Percentiles rank a stretch among this genome's conserved stretches.
Conservation (phyloP, 2,329 filamentous ascomycete species). For the Colletotrichum sp. region DNA sequence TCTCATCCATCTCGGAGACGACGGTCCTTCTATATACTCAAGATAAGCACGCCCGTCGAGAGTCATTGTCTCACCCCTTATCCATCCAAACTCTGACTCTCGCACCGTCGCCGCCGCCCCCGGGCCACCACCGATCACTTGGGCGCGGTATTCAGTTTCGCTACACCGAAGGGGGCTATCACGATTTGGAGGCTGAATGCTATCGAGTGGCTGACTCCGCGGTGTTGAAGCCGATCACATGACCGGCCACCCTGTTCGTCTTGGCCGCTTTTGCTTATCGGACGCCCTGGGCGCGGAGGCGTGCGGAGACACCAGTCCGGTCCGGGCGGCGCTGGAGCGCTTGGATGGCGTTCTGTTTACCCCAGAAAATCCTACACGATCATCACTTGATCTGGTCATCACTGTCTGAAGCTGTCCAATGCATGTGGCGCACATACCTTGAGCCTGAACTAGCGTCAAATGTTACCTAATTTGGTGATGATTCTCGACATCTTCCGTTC, state of each 20-base stretch:
- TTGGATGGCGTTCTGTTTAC: not conserved
- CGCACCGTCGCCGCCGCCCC: not conserved
- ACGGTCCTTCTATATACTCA: slow-evolving; percentile 20
- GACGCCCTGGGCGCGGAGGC: not conserved
- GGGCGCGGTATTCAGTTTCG: not conserved
- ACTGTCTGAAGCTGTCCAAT: not conserved
- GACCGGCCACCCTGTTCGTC: not conserved
- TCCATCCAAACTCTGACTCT: not conserved
- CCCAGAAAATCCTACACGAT: not conserved
- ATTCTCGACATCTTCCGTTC: not conserved
- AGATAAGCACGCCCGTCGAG: not conserved
- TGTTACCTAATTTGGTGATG: not conserved
- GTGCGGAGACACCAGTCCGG: not conserved
- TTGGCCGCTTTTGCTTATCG: not conserved
- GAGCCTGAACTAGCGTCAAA: not conserved
- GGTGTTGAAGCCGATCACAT: not conserved
- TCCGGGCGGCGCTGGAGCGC: not conserved
- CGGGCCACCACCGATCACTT: not conserved
- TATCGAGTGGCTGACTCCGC: not conserved
- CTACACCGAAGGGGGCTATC: not conserved
- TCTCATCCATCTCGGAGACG: not conserved
- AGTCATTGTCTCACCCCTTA: not conserved
- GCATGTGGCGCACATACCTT: not conserved
- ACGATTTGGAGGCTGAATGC: not conserved
- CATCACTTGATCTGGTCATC: not conserved